A percentile compares a stretch with the other conserved stretches of the same genome.
Evolutionary conservation across 768 basidiomycete genomes (phyloP).

Genomic region (Calocera viscosa): DNA sequence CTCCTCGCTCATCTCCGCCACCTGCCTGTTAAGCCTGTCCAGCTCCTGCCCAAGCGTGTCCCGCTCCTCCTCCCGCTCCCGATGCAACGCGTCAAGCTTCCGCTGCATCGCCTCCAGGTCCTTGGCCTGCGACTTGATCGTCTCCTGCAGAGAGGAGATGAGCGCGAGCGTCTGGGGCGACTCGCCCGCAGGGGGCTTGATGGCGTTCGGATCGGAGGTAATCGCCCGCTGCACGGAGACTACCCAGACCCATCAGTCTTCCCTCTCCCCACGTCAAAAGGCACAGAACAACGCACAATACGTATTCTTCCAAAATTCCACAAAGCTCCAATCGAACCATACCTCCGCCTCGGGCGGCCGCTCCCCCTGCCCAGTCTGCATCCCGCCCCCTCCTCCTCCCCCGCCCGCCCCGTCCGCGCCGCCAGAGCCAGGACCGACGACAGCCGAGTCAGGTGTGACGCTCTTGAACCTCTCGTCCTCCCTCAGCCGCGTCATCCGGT

Average conservation of each 20-base stretch:
- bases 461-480: conserved; percentile 90
- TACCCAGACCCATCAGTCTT: conserved; percentile 26
- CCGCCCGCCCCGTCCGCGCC: conserved; percentile 11
- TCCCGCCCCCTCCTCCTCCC: conserved; percentile 15
- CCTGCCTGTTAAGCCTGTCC: conserved; percentile 47
- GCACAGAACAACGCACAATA: conserved; percentile 51
- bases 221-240: conserved; percentile 68
- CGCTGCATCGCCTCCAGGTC: conserved; percentile 31
- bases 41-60: conserved; percentile 42
- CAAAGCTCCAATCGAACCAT: conserved; percentile 97
- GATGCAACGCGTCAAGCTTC: conserved; percentile 12
- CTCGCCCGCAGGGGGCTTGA: conserved; percentile 49
- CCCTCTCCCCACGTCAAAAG: conserved; percentile 1
- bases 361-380: conserved; percentile 43
- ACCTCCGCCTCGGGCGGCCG: conserved; percentile 41
- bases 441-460: conserved; percentile 73
- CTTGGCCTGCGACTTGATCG: conserved; percentile 61
- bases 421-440: conserved; percentile 27
- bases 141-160: conserved; percentile 69
- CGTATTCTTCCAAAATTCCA: conserved; percentile 98
- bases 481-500: conserved; percentile 71
- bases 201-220: conserved; percentile 52
- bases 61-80: conserved; percentile 20
- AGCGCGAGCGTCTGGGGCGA: conserved; percentile 63
- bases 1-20: conserved; percentile 34